These are phyloP conservation scores for Kwoniella bestiolae DNA, from an alignment of 768 basidiomycete species.

Conservation along the genomic window DNA sequence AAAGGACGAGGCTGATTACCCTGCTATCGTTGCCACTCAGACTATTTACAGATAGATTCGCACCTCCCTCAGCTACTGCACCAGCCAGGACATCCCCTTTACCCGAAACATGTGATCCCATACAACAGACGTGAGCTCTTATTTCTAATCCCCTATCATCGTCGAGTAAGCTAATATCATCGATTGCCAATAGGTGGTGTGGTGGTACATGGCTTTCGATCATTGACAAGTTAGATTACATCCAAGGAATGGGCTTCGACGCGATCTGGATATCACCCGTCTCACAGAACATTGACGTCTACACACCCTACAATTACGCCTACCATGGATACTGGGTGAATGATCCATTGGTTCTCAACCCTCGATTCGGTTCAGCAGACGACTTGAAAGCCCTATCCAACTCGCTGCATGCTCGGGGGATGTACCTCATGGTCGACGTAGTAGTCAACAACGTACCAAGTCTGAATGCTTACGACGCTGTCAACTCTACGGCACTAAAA, in stretches of 20 bases:
- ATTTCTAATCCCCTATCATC: no score
- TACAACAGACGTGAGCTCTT: slow-evolving; percentile 61
- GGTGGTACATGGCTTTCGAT: slow-evolving; percentile 79
- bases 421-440: slow-evolving; percentile 84
- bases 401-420: slow-evolving; percentile 74
- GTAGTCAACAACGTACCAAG: slow-evolving; percentile 83
- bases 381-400: slow-evolving; percentile 72
- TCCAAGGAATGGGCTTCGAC: slow-evolving; percentile 77
- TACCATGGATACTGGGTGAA: slow-evolving; percentile 69
- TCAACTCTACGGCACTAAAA: slow-evolving; percentile 25
- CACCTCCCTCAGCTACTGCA: slow-evolving; percentile 65
- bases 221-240: slow-evolving; percentile 77
- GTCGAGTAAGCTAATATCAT: background rate
- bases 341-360: slow-evolving; percentile 69
- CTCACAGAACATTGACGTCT: slow-evolving; percentile 65
- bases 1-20: background rate
- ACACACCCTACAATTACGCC: slow-evolving; percentile 75
- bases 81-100: slow-evolving; percentile 56
- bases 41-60: slow-evolving; percentile 76
- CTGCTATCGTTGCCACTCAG: slow-evolving; percentile 18
- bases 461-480: slow-evolving; percentile 59
- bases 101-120: slow-evolving; percentile 63
- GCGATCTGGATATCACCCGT: slow-evolving; percentile 55
- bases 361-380: slow-evolving; percentile 71
- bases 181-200: slow-evolving; percentile 62